These are phyloP conservation scores for Datisca glomerata DNA, from an alignment of 306 rosid species.

Conservation along the genomic window DNA sequence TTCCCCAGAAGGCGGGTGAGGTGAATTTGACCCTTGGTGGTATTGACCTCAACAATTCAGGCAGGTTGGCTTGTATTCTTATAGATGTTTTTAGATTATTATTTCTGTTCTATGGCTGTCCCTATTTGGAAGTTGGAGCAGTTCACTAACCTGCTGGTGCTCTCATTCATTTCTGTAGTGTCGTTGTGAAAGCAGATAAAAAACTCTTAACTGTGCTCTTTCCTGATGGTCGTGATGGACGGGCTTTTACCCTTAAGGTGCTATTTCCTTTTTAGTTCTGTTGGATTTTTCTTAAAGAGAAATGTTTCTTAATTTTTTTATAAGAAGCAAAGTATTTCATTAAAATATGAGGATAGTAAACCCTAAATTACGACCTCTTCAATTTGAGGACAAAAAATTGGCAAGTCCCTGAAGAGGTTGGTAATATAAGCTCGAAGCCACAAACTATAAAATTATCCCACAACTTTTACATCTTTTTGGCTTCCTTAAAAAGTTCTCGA, in stretches of 20 bases:
- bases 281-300: no score
- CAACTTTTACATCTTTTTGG: no score
- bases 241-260: conserved; percentile 95
- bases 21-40: conserved; percentile 97
- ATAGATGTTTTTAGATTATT: conserved; percentile 4
- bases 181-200: conserved; percentile 82
- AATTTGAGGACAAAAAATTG: no score
- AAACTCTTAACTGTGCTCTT: conserved; percentile 88
- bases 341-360: no score
- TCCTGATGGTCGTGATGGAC: conserved; percentile 95
- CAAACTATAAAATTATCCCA: no score
- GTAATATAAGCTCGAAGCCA: no score
- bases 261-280: conserved; percentile 5
- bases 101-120: conserved; percentile 7
- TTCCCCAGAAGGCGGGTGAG: conserved; percentile 69
- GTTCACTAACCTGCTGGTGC: conserved; percentile 22
- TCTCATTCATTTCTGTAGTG: conserved; percentile 43
- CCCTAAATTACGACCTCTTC: no score
- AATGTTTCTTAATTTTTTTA: conserved; percentile 62
- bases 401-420: no score
- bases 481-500: no score
- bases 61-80: conserved; percentile 80
- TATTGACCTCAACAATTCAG: conserved; percentile 99
- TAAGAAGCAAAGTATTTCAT: no score
- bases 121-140: conserved; percentile 6